These are phyloP conservation scores for Ettlia oleoabundans DNA, from an alignment of 139 green algal genomes.

Conservation along the genomic window DNA sequence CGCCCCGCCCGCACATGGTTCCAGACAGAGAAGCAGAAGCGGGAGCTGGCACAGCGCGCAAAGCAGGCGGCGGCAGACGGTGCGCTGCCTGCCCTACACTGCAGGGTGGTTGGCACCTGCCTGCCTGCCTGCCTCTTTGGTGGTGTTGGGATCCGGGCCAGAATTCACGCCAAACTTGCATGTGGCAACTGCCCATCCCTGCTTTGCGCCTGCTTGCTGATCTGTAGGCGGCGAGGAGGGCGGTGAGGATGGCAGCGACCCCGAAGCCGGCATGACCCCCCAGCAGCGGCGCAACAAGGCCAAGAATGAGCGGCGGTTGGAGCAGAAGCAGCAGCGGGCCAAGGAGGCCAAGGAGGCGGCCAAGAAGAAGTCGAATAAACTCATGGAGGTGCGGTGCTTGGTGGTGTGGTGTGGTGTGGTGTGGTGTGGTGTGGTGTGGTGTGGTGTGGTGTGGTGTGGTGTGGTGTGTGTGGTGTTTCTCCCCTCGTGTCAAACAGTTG, in stretches of 20 bases:
- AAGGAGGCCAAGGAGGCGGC: conserved; percentile 44
- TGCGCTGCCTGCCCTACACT: conserved; percentile 29
- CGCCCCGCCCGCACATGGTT: conserved; percentile 96
- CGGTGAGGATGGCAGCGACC: conserved; percentile 1
- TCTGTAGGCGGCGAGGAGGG: neutral
- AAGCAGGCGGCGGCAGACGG: conserved; percentile 37
- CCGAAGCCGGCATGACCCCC: neutral
- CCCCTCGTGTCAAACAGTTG: too few species aligned
- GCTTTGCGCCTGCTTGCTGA: too few species aligned
- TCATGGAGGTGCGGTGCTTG: conserved; percentile 41
- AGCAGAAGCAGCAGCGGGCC: conserved; percentile 40
- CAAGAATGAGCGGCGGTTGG: conserved; percentile 42
- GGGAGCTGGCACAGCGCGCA: conserved; percentile 47
- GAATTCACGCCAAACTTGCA: too few species aligned
- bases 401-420: too few species aligned
- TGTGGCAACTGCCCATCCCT: too few species aligned
- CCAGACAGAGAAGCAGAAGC: conserved; percentile 78
- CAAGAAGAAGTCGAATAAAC: conserved; percentile 29
- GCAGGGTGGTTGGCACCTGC: neutral
- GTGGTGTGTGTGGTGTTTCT: too few species aligned
- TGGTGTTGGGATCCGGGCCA: too few species aligned
- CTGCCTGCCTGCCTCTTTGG: neutral
- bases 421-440: too few species aligned
- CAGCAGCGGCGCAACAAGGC: conserved; percentile 22
- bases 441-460: too few species aligned